phyloP scores from a whole-genome alignment of 2,329 filamentous ascomycete genomes.

The Aspergillus awamori region DNA sequence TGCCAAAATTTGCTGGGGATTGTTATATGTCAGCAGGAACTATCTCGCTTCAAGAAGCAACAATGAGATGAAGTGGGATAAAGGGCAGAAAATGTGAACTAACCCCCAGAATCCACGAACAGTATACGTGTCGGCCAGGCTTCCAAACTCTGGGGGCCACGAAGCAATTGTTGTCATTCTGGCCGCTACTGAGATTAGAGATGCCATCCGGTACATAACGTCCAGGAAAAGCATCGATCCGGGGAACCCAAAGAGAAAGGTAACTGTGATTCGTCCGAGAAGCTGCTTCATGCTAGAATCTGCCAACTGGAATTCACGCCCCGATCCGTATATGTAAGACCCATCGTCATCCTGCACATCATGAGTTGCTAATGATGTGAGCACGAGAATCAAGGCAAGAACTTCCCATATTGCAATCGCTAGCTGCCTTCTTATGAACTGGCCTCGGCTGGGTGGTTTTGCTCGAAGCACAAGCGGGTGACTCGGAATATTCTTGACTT shows the following conservation, averaged over 20 bases:
- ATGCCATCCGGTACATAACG: conserved; percentile 22
- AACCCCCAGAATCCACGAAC: conserved; percentile 33
- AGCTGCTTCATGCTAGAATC: conserved; percentile 15
- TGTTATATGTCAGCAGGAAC: neutral
- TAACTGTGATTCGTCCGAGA: conserved; percentile 14
- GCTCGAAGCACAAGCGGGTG: neutral
- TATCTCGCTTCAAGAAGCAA: neutral
- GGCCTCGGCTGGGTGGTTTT: conserved; percentile 14
- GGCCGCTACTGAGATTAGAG: conserved; percentile 24
- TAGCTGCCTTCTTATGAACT: conserved; percentile 26
- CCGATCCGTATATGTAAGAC: conserved; percentile 5
- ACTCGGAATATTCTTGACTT: conserved; percentile 25
- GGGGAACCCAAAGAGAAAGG: conserved; percentile 21
- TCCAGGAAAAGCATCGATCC: conserved; percentile 24
- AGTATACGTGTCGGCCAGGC: conserved; percentile 28
- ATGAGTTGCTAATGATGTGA: conserved; percentile 1
- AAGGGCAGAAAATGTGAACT: too few relatives aligned
- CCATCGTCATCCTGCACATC: neutral
- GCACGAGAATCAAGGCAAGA: conserved; percentile 18
- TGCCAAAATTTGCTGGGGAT: conserved; percentile 34
- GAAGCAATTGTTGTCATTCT: conserved; percentile 19
- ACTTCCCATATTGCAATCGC: conserved; percentile 27
- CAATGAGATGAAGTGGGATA: neutral
- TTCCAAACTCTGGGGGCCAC: conserved; percentile 31
- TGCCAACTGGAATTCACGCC: conserved; percentile 3